Evolutionary conservation across 768 basidiomycete species (phyloP).

Genomic region (Erythrobasidium yunnanense): DNA sequence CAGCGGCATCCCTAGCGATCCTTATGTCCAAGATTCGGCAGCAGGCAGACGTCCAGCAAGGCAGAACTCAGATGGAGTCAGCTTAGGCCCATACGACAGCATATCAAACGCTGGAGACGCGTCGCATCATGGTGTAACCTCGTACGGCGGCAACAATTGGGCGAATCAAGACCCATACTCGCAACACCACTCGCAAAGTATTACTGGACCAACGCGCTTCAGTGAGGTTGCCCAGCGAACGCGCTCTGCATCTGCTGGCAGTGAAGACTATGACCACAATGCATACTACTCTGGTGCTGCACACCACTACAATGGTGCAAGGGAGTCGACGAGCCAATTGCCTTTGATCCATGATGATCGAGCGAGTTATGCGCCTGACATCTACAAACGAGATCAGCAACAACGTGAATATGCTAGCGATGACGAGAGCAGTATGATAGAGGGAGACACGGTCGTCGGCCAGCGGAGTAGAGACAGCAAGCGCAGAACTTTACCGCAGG

Average conservation of each 20-base stretch:
- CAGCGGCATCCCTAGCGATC: neutral
- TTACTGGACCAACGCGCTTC: neutral
- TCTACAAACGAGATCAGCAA: neutral
- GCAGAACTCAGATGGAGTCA: neutral
- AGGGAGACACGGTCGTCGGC: constrained; percentile 14
- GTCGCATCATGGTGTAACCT: neutral
- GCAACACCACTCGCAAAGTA: too few species aligned
- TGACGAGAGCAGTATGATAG: neutral
- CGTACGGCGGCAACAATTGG: constrained; percentile 1
- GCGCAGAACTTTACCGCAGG: neutral
- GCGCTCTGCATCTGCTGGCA: neutral
- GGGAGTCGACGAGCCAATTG: neutral
- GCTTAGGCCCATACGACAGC: constrained; percentile 4
- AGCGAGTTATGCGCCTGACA: neutral
- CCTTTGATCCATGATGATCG: constrained; percentile 15
- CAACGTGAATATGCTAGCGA: neutral
- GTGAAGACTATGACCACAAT: neutral
- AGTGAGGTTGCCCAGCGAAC: neutral
- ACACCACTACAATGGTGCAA: neutral
- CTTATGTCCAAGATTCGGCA: neutral
- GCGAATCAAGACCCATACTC: constrained; percentile 2
- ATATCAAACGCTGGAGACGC: constrained; percentile 8
- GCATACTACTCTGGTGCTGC: neutral
- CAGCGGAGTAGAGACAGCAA: neutral
- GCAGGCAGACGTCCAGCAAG: neutral